A percentile compares a stretch with the other conserved stretches of the same genome.
Evolutionary conservation across 2,329 filamentous ascomycete genomes (phyloP).

Genomic region (Massarina eburnea): DNA sequence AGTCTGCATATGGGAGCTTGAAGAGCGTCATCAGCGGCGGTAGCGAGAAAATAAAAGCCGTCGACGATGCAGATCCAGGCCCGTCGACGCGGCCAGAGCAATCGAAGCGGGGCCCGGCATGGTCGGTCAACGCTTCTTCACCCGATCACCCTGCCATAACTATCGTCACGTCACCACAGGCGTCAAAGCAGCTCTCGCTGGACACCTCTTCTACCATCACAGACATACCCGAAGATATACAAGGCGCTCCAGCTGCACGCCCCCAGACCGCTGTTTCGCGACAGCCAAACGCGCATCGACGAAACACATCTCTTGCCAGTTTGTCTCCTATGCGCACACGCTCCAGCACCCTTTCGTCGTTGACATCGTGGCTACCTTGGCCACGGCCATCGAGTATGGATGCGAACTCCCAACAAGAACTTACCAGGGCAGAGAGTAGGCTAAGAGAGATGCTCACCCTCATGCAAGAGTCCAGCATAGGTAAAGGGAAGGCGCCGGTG

Average conservation of each 20-base stretch:
- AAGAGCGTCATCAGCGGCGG: conserved; percentile 43
- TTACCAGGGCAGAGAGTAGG: conserved; percentile 34
- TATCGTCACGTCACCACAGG: conserved; percentile 32
- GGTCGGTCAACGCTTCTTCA: conserved; percentile 29
- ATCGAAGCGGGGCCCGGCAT: conserved; percentile 25
- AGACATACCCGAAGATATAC: conserved; percentile 16
- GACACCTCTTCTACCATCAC: conserved; percentile 32
- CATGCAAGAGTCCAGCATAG: conserved; percentile 19
- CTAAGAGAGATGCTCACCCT: conserved; percentile 35
- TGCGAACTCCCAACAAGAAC: conserved; percentile 19
- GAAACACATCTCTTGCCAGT: conserved; percentile 24
- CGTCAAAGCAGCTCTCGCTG: conserved; percentile 40
- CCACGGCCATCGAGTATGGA: conserved; percentile 23
- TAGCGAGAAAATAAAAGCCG: conserved; percentile 30
- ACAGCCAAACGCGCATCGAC: conserved; percentile 17
- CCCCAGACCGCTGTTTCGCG: conserved; percentile 12
- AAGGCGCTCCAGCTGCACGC: conserved; percentile 9
- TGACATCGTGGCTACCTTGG: conserved; percentile 42
- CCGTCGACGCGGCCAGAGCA: conserved; percentile 11
- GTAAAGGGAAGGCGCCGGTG: conserved; percentile 30
- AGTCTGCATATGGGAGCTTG: conserved; percentile 42
- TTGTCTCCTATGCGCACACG: conserved; percentile 23
- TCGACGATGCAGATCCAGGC: conserved; percentile 21
- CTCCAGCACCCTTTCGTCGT: conserved; percentile 32
- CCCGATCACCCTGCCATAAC: conserved; percentile 35